These are phyloP conservation scores for Puccinia triticina DNA, from an alignment of 1,284 basidiomycete genomes.

Conservation along the genomic window DNA sequence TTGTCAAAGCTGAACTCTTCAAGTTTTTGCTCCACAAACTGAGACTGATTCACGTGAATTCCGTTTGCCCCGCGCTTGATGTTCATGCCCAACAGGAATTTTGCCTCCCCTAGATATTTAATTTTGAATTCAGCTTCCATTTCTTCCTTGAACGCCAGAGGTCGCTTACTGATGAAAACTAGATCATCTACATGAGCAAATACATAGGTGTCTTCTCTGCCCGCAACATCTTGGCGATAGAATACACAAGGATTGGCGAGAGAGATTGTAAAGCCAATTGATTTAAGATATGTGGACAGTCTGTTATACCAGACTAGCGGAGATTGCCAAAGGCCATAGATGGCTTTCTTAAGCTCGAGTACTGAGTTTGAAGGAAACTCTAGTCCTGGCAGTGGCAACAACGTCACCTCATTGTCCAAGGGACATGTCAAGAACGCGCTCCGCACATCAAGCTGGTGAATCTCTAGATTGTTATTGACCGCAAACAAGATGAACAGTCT, in stretches of 20 bases:
- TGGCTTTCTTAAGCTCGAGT: slow-evolving; percentile 1
- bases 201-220: background rate
- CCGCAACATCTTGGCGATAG: background rate
- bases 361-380: background rate
- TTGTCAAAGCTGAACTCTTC: background rate
- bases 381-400: background rate
- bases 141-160: background rate
- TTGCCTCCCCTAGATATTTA: background rate
- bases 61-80: background rate
- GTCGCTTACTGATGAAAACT: background rate
- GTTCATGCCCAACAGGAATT: background rate
- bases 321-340: slow-evolving; percentile 20
- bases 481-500: background rate
- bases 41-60: background rate
- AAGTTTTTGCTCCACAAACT: background rate
- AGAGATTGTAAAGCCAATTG: background rate
- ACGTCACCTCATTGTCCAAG: background rate
- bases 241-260: background rate
- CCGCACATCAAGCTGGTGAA: slow-evolving; percentile 4
- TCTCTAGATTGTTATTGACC: background rate
- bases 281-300: background rate
- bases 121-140: background rate
- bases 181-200: slow-evolving; percentile 27
- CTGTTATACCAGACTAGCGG: background rate
- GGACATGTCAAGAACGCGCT: background rate